Base-by-base conservation (phyloP, 352 stramenopile species). In the Halophytophthora batemanensis region DNA sequence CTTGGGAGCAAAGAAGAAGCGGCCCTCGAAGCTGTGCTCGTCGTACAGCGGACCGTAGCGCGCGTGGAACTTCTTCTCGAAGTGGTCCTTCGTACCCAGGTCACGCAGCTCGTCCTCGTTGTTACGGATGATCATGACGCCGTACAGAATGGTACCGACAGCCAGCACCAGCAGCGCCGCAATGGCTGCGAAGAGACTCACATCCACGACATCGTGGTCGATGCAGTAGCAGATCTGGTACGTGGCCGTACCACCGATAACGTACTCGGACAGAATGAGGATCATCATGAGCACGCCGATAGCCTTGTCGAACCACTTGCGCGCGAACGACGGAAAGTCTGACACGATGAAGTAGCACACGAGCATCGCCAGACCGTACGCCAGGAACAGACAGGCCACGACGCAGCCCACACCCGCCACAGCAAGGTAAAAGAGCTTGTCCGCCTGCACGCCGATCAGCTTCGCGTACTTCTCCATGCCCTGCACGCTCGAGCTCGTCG, bases 171-270 rank as follows among this genome's bases (percentile, higher is more conserved):
- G 40, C 21, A 95, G 64, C 31, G 80, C 51, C 12, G 87, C 55
- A 36, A 92, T 78, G 21, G 82, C 69, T 19, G 92, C 56, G 50
- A 82, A 81, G 25, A 92, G 59, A 21, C 77, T 83, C 21, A 73
- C 43, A 29, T 88, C 81, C 6, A 86, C 57, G 8, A 57, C 50
- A 50, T 74, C 53, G 50, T 82, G 56, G 59, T 93, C 71, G 45
- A 92, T 78, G 51, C 73, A 80, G 59, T 78, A 90, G 56, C 79
- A 93, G 63, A 95, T 91, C 63, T 93, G 77, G 71, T 90, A 95
- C 59, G 80, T 90, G 19, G 67, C 82, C 3, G 81, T 91, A 15
- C 84, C 79, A 19, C 82, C 80, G 11, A 95, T 77, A 6, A 86
- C 81, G 62, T 95, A 95, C 67, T 93, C 72, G 36, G 75, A 89